A percentile compares a stretch with the other conserved stretches of the same genome.
Conservation (phyloP, 495 filamentous ascomycete species). For the Clavariopsis aquatica region DNA sequence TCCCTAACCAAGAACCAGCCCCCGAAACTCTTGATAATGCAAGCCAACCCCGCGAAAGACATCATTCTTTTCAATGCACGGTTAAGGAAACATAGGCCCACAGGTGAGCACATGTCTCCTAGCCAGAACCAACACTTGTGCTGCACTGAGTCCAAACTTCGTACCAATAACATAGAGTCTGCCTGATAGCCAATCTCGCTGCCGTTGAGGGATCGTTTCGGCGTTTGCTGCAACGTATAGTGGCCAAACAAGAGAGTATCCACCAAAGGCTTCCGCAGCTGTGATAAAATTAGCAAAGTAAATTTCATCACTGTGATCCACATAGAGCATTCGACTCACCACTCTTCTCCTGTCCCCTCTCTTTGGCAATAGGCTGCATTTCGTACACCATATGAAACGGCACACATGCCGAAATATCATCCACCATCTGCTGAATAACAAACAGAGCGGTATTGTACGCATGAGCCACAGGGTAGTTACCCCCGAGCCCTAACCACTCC, state of each 20-base stretch:
- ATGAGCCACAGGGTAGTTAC: background rate
- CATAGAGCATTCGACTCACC: slow-evolving; percentile 23
- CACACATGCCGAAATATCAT: slow-evolving; percentile 40
- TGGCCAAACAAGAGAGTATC: slow-evolving; percentile 43
- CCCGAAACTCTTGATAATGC: background rate
- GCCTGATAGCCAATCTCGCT: slow-evolving; percentile 39
- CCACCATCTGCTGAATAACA: slow-evolving; percentile 37
- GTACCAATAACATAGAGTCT: slow-evolving; percentile 35
- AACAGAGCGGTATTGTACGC: slow-evolving; percentile 20
- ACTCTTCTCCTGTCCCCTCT: slow-evolving; percentile 33
- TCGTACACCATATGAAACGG: slow-evolving; percentile 41
- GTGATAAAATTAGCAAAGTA: background rate
- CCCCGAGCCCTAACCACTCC: slow-evolving; percentile 18
- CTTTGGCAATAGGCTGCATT: slow-evolving; percentile 29
- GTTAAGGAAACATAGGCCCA: slow-evolving; percentile 35
- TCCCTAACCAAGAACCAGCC: too few species aligned
- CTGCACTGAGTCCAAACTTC: slow-evolving; percentile 37
- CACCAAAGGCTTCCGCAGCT: slow-evolving; percentile 41
- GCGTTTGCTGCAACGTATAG: slow-evolving; percentile 39
- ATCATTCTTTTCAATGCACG: background rate
- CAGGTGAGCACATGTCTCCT: slow-evolving; percentile 37
- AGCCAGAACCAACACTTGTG: slow-evolving; percentile 37
- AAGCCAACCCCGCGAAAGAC: background rate
- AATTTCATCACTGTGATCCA: background rate
- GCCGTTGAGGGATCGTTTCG: slow-evolving; percentile 29